A percentile compares a stretch with the other conserved stretches of the same genome.
Evolutionary conservation across 208 protist species (phyloP).

Genomic region (Crithidia brevicula): DNA sequence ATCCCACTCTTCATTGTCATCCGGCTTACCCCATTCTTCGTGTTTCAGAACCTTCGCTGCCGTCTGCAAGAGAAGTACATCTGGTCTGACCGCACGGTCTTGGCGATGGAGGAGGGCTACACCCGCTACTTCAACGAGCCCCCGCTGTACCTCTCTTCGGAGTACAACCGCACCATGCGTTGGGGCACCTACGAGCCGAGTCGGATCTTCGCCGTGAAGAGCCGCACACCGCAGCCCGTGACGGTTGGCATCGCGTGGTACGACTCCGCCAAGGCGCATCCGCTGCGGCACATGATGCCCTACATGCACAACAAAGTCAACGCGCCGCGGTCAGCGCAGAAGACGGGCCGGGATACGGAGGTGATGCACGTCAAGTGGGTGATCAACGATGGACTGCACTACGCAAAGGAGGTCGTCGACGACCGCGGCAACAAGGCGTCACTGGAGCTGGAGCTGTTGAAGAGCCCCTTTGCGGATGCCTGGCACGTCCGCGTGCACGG

Average conservation of each 20-base stretch:
- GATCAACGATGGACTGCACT: conserved; percentile 80
- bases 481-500: conserved; percentile 87
- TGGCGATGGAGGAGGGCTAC: conserved; percentile 63
- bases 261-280: conserved; percentile 54
- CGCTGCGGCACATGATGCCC: conserved; percentile 68
- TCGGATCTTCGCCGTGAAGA: conserved; percentile 83
- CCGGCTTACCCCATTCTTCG: conserved; percentile 81
- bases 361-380: conserved; percentile 74
- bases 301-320: conserved; percentile 76
- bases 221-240: conserved; percentile 58
- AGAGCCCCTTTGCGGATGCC: conserved; percentile 73
- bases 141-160: conserved; percentile 64
- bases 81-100: conserved; percentile 52
- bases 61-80: conserved; percentile 54
- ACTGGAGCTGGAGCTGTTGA: conserved; percentile 81
- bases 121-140: conserved; percentile 57
- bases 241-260: conserved; percentile 87
- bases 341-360: conserved; percentile 43
- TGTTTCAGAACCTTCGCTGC: conserved; percentile 77
- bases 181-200: conserved; percentile 90
- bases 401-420: conserved; percentile 65
- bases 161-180: conserved; percentile 76
- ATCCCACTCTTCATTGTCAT: conserved; percentile 60
- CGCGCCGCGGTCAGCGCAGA: conserved; percentile 40
- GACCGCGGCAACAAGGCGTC: conserved; percentile 50